Conservation (phyloP, 208 protist species). For the Histomonas meleagridis region DNA sequence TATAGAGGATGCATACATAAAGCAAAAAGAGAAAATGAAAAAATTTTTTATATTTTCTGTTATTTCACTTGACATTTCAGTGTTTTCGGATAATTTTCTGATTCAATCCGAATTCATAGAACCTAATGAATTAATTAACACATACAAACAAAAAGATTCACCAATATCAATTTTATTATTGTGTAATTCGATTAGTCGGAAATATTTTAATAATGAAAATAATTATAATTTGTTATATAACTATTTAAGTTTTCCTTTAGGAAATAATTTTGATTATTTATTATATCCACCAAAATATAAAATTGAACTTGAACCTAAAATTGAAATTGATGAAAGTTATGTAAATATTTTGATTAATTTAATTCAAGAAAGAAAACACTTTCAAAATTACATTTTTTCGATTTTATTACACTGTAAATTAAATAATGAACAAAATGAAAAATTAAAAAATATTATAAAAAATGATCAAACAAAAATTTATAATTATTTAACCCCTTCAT, state of each 20-base stretch:
- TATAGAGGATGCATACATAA: not conserved
- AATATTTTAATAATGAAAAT: not conserved
- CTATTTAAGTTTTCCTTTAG: no score
- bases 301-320: not conserved
- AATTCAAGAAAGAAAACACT: not conserved
- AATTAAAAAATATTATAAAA: not conserved
- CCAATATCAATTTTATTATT: not conserved
- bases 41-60: not conserved
- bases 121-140: not conserved
- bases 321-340: not conserved
- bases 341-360: not conserved
- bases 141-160: not conserved
- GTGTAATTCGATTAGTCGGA: not conserved
- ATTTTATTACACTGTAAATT: not conserved
- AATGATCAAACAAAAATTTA: not conserved
- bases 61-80: not conserved
- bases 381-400: not conserved
- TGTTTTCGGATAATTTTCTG: not conserved
- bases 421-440: not conserved
- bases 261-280: no score
- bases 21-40: not conserved
- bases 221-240: not conserved
- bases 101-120: not conserved
- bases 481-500: not conserved
- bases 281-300: not conserved